phyloP scores from a whole-genome alignment of 768 basidiomycete species.

The Pulveroboletus ravenelii region DNA sequence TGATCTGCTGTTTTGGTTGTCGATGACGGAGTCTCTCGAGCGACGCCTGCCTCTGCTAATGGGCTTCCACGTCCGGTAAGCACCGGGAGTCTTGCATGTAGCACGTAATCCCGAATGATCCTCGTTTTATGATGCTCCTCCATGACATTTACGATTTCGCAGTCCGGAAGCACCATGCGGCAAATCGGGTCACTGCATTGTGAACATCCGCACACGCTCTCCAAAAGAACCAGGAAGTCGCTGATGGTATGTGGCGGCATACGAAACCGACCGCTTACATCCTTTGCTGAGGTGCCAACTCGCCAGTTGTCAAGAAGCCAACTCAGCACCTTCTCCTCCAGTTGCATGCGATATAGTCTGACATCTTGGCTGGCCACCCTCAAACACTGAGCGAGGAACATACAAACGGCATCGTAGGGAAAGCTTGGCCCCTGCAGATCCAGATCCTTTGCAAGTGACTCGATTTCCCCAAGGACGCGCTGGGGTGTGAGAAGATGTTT shows the following conservation, averaged over 20 bases:
- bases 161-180: slow-evolving; percentile 62
- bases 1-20: slow-evolving; percentile 11
- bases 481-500: slow-evolving; percentile 47
- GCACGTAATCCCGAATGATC: slow-evolving; percentile 65
- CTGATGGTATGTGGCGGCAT: slow-evolving; percentile 50
- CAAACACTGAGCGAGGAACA: slow-evolving; percentile 68
- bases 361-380: slow-evolving; percentile 75
- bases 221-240: slow-evolving; percentile 63
- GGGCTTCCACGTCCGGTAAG: slow-evolving; percentile 22
- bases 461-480: slow-evolving; percentile 67
- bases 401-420: slow-evolving; percentile 88
- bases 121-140: slow-evolving; percentile 52
- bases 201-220: slow-evolving; percentile 55
- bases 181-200: slow-evolving; percentile 43
- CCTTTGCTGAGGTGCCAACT: slow-evolving; percentile 37
- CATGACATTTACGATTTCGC: slow-evolving; percentile 56
- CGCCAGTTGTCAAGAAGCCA: slow-evolving; percentile 80
- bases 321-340: slow-evolving; percentile 80
- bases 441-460: slow-evolving; percentile 73
- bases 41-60: neutral
- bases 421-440: slow-evolving; percentile 86
- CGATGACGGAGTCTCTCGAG: slow-evolving; percentile 5
- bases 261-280: slow-evolving; percentile 33
- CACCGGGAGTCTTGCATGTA: slow-evolving; percentile 57
- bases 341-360: slow-evolving; percentile 72